Evolutionary conservation across 1,284 basidiomycete genomes (phyloP), one percentile per base, ranked within the genome.

Genomic region (Pseudozyma tsukubaensis): DNA sequence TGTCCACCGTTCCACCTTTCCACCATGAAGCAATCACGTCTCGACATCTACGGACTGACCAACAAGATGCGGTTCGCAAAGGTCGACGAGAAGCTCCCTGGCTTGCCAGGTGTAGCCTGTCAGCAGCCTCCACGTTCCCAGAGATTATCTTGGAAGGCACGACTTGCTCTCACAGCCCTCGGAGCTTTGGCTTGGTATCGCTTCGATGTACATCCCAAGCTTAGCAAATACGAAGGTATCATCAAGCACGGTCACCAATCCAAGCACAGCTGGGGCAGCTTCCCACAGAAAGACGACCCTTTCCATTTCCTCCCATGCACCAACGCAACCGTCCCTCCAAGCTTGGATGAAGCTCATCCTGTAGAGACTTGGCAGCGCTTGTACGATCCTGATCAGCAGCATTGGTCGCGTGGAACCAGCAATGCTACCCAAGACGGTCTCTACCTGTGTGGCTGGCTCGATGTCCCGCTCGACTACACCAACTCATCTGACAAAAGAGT

Each of bases 401-500:
- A 72, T 51, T 72, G 69, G 69, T 62, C 59, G 6, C 39, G 44
- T 7, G 62, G 58, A 34, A 52, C 32, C 21, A 2, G 16, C 3
- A 24, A 32, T 14, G 16, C n/a, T n/a, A n/a, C n/a, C n/a, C n/a
- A 39, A 2, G 1, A 36, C 32, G 47, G 40, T 4, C 66, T 72
- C 32, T 72, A 72, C n/a, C 62, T 72, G 3, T 72, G 65, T 40
- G 69, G 73, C 0, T 76, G 55, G 44, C 58, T 76, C 44, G 73
- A 76, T 29, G 73, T 76, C 12, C 70, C 74, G 14, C 62, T 76
- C 34, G 74, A 76, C 56, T 72, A 76, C 62, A 73, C 70, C 32
- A 69, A 69, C 29, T 4, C 48, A 8, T 66, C 70, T 19, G 74
- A 76, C 40, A 0, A 9, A 1, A 51, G 72, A 3, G 47, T 65